Evolutionary conservation across 371 early-diverging fungal genomes (phyloP).

Genomic region (Mortierella sp.): DNA sequence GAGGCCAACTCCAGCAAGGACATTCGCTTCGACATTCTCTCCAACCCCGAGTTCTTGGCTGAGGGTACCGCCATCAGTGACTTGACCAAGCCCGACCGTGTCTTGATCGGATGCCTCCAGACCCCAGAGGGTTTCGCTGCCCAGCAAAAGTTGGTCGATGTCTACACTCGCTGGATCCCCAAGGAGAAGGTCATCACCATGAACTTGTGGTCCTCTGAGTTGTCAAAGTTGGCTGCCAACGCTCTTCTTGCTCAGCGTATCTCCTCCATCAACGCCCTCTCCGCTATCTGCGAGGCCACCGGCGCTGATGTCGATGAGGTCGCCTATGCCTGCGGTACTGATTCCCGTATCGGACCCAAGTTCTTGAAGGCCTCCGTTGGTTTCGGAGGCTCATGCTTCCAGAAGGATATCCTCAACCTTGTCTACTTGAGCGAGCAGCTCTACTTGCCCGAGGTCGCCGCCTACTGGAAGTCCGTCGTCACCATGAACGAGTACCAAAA

Average conservation of each 20-base stretch:
- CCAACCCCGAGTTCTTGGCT: slow-evolving; percentile 97
- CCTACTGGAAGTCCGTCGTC: slow-evolving; percentile 95
- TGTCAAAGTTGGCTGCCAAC: slow-evolving; percentile 96
- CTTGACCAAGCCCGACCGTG: slow-evolving; percentile 91
- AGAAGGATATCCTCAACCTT: slow-evolving; percentile 95
- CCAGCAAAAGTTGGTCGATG: slow-evolving; percentile 78
- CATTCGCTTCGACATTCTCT: slow-evolving; percentile 89
- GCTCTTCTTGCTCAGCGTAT: slow-evolving; percentile 97
- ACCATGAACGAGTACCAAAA: slow-evolving; percentile 95
- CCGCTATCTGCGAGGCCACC: slow-evolving; percentile 95
- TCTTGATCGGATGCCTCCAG: slow-evolving; percentile 91
- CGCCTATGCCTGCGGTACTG: slow-evolving; percentile 91
- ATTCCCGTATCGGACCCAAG: slow-evolving; percentile 91
- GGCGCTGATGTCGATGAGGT: slow-evolving; percentile 97
- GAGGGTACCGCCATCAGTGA: slow-evolving; percentile 95
- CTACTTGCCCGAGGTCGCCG: slow-evolving; percentile 92
- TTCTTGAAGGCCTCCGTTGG: slow-evolving; percentile 94
- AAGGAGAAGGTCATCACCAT: slow-evolving; percentile 89
- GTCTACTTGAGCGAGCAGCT: slow-evolving; percentile 89
- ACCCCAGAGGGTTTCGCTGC: slow-evolving; percentile 85
- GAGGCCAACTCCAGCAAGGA: slow-evolving; percentile 82
- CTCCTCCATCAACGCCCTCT: slow-evolving; percentile 93
- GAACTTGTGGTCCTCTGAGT: slow-evolving; percentile 94
- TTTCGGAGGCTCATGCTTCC: slow-evolving; percentile 97
- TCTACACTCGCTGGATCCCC: slow-evolving; percentile 86